These are phyloP conservation scores for Dendrobium chrysotoxum DNA, from an alignment of 106 monocot species.

Conservation along the genomic window DNA sequence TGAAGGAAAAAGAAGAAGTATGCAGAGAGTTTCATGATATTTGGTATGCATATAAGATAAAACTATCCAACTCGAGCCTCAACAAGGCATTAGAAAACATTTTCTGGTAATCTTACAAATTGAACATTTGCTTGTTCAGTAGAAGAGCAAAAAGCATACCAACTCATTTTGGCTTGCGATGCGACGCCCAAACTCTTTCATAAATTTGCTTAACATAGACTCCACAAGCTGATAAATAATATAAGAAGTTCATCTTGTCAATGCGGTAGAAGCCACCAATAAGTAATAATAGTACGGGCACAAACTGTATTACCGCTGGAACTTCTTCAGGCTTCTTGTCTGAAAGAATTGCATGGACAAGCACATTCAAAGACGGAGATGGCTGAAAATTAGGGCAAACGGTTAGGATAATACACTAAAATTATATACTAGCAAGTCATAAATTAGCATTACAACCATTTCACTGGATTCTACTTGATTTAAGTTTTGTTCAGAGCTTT, in stretches of 20 bases:
- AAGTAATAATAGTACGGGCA: not conserved
- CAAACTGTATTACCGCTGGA: constrained; percentile 44
- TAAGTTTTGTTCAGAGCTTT: constrained; percentile 26
- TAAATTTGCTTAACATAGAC: constrained; percentile 69
- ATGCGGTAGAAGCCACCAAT: not conserved
- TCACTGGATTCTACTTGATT: constrained; percentile 38
- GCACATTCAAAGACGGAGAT: constrained; percentile 51
- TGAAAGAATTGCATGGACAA: constrained; percentile 61
- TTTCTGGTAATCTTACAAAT: not conserved
- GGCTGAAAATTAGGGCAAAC: constrained; percentile 27
- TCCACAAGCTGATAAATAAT: constrained; percentile 53
- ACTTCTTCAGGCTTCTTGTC: constrained; percentile 89
- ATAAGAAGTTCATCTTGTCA: constrained; percentile 4
- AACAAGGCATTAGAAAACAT: not conserved
- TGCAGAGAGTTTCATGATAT: not conserved
- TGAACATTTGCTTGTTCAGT: not conserved
- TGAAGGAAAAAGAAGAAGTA: not conserved
- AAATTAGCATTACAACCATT: constrained; percentile 33
- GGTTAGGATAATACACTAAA: not conserved
- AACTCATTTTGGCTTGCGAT: constrained; percentile 60
- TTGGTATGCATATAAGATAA: not conserved
- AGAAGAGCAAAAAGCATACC: constrained; percentile 25
- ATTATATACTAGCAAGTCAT: not conserved
- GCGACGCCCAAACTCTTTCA: constrained; percentile 79
- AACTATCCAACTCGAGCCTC: not conserved